These are phyloP conservation scores for Mucor ambiguus DNA, from an alignment of 371 early-diverging fungal genomes.

Conservation along the genomic window DNA sequence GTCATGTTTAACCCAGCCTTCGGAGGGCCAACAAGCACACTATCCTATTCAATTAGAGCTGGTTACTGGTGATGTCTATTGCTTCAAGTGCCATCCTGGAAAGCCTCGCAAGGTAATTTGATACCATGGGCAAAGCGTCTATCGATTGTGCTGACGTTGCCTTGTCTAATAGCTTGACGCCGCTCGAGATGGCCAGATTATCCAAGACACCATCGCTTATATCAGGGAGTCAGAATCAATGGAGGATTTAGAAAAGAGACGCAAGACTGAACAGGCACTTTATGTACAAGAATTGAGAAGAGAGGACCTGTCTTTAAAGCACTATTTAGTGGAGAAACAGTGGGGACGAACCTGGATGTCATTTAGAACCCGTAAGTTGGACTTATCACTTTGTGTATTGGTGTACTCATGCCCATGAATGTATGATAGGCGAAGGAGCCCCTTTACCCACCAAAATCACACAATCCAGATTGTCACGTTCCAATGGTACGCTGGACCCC, in stretches of 20 bases:
- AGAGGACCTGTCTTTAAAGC: slow-evolving; percentile 45
- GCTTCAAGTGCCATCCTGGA: slow-evolving; percentile 28
- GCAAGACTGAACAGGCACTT: slow-evolving; percentile 43
- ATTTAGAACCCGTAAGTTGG: slow-evolving; percentile 47
- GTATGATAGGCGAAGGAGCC: slow-evolving; percentile 40
- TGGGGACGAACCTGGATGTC: slow-evolving; percentile 52
- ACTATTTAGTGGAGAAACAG: slow-evolving; percentile 44
- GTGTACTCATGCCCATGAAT: too few relatives aligned
- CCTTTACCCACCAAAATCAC: slow-evolving; percentile 40
- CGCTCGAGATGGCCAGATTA: background rate
- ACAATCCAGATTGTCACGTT: slow-evolving; percentile 39
- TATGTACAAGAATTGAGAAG: slow-evolving; percentile 50
- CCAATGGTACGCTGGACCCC: slow-evolving; percentile 43
- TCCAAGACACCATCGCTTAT: background rate
- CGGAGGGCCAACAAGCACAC: slow-evolving; percentile 11
- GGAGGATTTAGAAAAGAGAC: slow-evolving; percentile 41
- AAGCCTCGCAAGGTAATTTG: slow-evolving; percentile 20
- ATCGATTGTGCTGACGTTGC: too few relatives aligned
- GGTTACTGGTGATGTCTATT: slow-evolving; percentile 25
- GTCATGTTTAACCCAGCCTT: slow-evolving; percentile 20
- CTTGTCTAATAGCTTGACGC: background rate
- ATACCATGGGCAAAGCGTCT: background rate
- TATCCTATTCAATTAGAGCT: slow-evolving; percentile 37
- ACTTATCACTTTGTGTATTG: too few relatives aligned
- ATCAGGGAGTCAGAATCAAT: slow-evolving; percentile 25